A percentile compares a stretch with the other conserved stretches of the same genome.
Conservation (phyloP, 2,329 filamentous ascomycete genomes). For the Gyromitra esculenta region DNA sequence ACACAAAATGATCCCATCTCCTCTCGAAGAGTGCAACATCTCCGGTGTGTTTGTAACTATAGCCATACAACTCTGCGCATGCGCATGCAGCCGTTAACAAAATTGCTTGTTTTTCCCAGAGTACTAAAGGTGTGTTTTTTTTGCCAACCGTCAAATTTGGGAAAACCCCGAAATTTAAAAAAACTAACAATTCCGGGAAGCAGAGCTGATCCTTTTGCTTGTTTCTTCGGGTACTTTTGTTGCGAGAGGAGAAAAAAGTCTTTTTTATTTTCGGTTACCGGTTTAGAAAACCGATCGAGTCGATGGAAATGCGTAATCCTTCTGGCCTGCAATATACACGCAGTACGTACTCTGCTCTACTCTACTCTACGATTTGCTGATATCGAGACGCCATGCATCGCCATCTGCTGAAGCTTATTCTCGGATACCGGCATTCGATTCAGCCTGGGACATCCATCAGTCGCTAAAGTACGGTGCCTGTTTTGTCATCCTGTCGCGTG, state of each 20-base stretch:
- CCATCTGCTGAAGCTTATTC: slow-evolving; percentile 28
- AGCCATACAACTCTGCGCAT: background rate
- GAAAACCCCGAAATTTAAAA: too few relatives aligned
- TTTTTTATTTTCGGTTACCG: too few relatives aligned
- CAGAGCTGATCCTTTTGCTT: too few relatives aligned
- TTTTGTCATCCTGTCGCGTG: background rate
- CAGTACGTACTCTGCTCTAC: too few relatives aligned
- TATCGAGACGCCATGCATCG: background rate
- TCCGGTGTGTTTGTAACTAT: slow-evolving; percentile 2
- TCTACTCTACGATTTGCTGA: too few relatives aligned
- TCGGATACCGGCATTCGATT: slow-evolving; percentile 8
- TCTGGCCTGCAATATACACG: too few relatives aligned
- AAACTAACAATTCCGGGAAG: too few relatives aligned
- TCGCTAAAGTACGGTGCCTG: background rate
- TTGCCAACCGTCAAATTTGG: too few relatives aligned
- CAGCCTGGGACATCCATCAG: background rate
- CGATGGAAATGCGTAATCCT: too few relatives aligned
- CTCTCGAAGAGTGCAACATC: background rate
- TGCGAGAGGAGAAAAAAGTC: too few relatives aligned
- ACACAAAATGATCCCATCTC: background rate
- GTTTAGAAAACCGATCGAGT: too few relatives aligned
- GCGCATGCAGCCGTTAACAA: slow-evolving; percentile 29
- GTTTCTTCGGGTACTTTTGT: too few relatives aligned
- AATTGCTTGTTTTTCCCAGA: slow-evolving; percentile 38
- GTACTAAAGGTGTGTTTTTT: background rate